These are phyloP conservation scores for Lactifluus hygrophoroides DNA, from an alignment of 768 basidiomycete species.

Conservation along the genomic window DNA sequence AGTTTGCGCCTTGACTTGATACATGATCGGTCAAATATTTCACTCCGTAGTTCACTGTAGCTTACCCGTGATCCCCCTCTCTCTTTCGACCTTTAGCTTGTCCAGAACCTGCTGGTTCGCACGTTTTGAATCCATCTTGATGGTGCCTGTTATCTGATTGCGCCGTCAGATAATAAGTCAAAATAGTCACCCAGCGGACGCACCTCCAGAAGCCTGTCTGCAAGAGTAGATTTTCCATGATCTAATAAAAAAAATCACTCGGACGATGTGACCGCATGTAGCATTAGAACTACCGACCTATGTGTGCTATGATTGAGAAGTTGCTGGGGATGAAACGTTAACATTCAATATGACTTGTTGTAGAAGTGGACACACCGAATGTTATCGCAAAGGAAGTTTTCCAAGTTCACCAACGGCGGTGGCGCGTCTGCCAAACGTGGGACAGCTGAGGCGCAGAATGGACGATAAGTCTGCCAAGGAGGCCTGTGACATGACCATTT, in stretches of 20 bases:
- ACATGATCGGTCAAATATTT: background rate
- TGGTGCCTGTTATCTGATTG: conserved; percentile 77
- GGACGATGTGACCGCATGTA: background rate
- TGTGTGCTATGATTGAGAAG: conserved; percentile 95
- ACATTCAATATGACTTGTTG: background rate
- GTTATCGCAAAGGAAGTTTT: conserved; percentile 56
- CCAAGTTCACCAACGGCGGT: conserved; percentile 34
- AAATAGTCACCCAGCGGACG: conserved; percentile 10
- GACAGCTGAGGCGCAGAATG: conserved; percentile 9
- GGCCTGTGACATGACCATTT: background rate
- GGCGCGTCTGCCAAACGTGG: background rate
- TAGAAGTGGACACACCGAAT: conserved; percentile 44
- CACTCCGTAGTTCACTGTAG: background rate
- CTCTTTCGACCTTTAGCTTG: conserved; percentile 93
- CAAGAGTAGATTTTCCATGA: conserved; percentile 93
- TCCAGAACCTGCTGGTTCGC: conserved; percentile 82
- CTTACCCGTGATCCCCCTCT: conserved; percentile 90
- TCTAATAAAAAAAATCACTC: conserved; percentile 39
- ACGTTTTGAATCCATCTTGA: conserved; percentile 52
- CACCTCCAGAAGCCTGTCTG: conserved; percentile 81
- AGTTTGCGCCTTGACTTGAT: conserved; percentile 87
- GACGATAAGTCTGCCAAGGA: background rate
- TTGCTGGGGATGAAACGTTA: conserved; percentile 42
- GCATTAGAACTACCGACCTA: conserved; percentile 42
- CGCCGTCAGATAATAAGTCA: conserved; percentile 18